phyloP scores from a whole-genome alignment of 805 yeast species.

The Tetrapisispora fleetii region DNA sequence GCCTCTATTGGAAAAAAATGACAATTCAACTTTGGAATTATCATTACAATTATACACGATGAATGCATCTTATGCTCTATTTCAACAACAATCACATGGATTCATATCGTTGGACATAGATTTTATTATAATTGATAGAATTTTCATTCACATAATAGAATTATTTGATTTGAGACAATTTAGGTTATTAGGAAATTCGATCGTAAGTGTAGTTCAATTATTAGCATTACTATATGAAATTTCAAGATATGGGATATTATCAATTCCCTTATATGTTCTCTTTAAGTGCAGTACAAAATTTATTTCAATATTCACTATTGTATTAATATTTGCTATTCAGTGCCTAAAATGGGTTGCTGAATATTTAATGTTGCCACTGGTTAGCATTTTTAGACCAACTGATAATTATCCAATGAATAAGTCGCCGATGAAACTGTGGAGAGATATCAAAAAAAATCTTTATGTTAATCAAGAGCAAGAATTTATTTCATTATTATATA shows the following conservation, averaged over 20 bases:
- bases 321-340: conserved; percentile 38
- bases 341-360: conserved; percentile 48
- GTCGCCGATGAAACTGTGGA: conserved; percentile 22
- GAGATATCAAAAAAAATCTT: conserved; percentile 30
- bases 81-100: neutral
- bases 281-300: conserved; percentile 57
- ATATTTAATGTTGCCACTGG: conserved; percentile 34
- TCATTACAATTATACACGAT: conserved; percentile 17
- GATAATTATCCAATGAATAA: conserved; percentile 7
- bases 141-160: conserved; percentile 55
- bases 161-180: conserved; percentile 42
- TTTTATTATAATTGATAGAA: conserved; percentile 48
- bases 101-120: conserved; percentile 28
- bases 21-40: conserved; percentile 23
- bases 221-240: conserved; percentile 37
- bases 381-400: neutral
- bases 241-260: conserved; percentile 32
- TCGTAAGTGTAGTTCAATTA: conserved; percentile 46
- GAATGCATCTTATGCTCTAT: conserved; percentile 2
- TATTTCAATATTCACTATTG: conserved; percentile 40
- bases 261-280: conserved; percentile 49
- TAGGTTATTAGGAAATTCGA: conserved; percentile 53
- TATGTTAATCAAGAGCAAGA: conserved; percentile 24
- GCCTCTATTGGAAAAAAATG: conserved; percentile 18
- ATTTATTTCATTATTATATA: conserved; percentile 14